These are phyloP conservation scores for Chenopodium album DNA, from an alignment of 148 eudicot species.

Conservation along the genomic window DNA sequence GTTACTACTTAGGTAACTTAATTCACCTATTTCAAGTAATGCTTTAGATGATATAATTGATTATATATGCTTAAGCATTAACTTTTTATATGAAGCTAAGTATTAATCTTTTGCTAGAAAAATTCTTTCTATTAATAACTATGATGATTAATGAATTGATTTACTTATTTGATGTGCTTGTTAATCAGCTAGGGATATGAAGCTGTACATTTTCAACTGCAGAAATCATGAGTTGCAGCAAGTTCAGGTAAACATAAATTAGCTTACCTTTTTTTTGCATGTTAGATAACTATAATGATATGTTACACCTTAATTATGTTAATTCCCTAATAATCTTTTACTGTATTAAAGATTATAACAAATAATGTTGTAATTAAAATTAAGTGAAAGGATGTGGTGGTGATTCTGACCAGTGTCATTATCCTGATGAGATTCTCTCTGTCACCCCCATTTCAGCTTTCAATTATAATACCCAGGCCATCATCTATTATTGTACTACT, in stretches of 20 bases:
- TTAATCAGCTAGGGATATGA: slow-evolving; percentile 4
- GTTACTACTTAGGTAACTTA: neutral
- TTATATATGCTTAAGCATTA: too few species aligned
- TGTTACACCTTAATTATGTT: neutral
- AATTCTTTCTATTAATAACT: neutral
- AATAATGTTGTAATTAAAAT: too few species aligned
- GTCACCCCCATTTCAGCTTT: slow-evolving; percentile 7
- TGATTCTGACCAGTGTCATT: neutral
- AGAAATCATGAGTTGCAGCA: neutral
- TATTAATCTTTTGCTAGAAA: too few species aligned
- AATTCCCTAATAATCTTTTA: neutral
- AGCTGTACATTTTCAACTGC: neutral
- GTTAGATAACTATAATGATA: neutral
- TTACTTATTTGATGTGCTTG: neutral
- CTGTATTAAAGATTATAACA: too few species aligned
- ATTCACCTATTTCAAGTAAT: too few species aligned
- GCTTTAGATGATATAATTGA: too few species aligned
- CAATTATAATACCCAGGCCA: neutral
- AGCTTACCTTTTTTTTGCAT: neutral
- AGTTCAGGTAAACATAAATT: neutral
- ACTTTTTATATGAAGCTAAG: too few species aligned
- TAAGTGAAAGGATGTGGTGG: too few species aligned
- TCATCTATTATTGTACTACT: too few species aligned
- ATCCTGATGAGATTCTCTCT: slow-evolving; percentile 17
- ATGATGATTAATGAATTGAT: neutral